Evolutionary conservation across 2,329 filamentous ascomycete species (phyloP).

Genomic region (Pseudovirgaria hyperparasitica): DNA sequence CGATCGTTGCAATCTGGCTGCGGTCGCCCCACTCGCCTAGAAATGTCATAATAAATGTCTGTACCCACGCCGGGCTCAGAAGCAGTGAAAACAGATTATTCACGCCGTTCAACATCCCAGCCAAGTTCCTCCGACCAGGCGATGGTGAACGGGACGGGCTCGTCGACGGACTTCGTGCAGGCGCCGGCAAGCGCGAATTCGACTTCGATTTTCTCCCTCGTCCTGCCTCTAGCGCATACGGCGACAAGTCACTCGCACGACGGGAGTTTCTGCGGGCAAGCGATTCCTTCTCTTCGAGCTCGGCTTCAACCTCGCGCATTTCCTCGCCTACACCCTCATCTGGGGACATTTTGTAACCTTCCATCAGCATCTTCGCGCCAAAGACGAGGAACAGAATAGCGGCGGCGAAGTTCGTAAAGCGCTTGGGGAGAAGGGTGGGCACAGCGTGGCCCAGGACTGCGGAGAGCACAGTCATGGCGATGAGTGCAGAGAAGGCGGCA

Average conservation of each 20-base stretch:
- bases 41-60: conserved; percentile 99
- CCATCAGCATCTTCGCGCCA: conserved; percentile 67
- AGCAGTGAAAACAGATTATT: conserved; percentile 80
- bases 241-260: conserved; percentile 55
- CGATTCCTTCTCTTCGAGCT: conserved; percentile 87
- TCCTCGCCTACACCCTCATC: conserved; percentile 90
- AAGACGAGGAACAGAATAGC: conserved; percentile 81
- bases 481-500: conserved; percentile 80
- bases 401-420: conserved; percentile 79
- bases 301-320: conserved; percentile 93
- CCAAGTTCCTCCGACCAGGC: conserved; percentile 38
- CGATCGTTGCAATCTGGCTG: conserved; percentile 95
- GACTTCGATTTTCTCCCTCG: conserved; percentile 60
- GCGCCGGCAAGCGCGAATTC: conserved; percentile 65
- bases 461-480: conserved; percentile 90
- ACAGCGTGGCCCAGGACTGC: conserved; percentile 87
- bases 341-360: conserved; percentile 78
- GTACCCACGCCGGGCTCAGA: conserved; percentile 92
- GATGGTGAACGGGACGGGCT: conserved; percentile 31
- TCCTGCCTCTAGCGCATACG: conserved; percentile 71
- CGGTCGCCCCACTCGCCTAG: conserved; percentile 96
- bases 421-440: conserved; percentile 77
- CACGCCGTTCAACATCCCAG: conserved; percentile 49
- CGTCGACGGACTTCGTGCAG: conserved; percentile 65
- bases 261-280: conserved; percentile 50